Percentiles rank a stretch among this genome's conserved stretches.
Conservation (phyloP, 345 rosid genomes). For the Bruguiera gymnorhiza region DNA sequence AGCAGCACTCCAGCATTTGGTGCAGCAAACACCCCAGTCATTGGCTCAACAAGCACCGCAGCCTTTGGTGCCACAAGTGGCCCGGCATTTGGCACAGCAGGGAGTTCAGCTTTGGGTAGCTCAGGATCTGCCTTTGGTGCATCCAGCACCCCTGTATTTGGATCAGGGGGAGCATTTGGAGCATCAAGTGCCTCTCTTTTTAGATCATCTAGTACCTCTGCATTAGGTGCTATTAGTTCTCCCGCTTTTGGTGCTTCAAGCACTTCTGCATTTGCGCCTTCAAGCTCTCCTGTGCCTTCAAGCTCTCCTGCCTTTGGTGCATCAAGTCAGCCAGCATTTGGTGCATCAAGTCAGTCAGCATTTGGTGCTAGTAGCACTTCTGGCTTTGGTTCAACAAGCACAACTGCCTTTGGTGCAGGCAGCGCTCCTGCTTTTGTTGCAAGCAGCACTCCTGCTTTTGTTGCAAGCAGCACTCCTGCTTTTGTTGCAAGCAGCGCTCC, state of each 20-base stretch:
- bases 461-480: too few species aligned
- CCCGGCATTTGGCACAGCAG: slow-evolving; percentile 46
- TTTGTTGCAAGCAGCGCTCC: too few species aligned
- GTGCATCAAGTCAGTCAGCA: too few species aligned
- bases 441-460: too few species aligned
- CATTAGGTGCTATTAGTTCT: slow-evolving; percentile 53
- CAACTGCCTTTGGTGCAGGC: too few species aligned
- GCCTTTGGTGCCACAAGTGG: slow-evolving; percentile 43
- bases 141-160: slow-evolving; percentile 35
- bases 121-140: slow-evolving; percentile 48
- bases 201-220: slow-evolving; percentile 30
- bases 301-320: slow-evolving; percentile 14
- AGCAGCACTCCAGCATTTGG: slow-evolving; percentile 54
- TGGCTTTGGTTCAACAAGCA: too few species aligned
- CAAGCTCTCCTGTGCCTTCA: slow-evolving; percentile 28
- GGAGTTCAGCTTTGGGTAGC: slow-evolving; percentile 37
- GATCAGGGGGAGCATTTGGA: slow-evolving; percentile 39
- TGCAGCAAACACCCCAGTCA: slow-evolving; percentile 35
- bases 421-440: too few species aligned
- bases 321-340: too few species aligned
- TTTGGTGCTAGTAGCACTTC: too few species aligned
- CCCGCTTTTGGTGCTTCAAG: slow-evolving; percentile 49
- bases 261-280: slow-evolving; percentile 28
- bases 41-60: slow-evolving; percentile 44
- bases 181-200: slow-evolving; percentile 28